Evolutionary conservation across 345 rosid species (phyloP).

Genomic region (Gossypium stocksii): DNA sequence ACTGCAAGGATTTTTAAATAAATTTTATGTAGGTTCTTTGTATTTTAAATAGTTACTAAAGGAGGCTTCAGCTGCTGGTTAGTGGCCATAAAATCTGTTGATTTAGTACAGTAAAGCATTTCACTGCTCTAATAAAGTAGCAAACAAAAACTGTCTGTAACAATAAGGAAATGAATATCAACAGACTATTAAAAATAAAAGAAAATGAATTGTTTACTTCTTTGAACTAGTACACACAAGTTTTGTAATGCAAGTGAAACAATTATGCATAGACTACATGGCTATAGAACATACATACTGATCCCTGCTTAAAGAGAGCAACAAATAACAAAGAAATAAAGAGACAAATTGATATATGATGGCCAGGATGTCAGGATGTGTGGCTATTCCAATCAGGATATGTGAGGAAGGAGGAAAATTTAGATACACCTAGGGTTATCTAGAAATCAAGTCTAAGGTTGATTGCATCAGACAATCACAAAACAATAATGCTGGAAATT

Average conservation of each 20-base stretch:
- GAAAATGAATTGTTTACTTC: not conserved
- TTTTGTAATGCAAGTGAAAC: not conserved
- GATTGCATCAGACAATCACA: not conserved
- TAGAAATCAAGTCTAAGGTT: not conserved
- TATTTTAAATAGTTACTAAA: not conserved
- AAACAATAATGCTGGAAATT: not conserved
- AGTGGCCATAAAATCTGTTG: not conserved
- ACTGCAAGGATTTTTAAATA: not conserved
- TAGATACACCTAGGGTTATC: not conserved
- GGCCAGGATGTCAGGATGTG: not conserved
- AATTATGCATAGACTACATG: not conserved
- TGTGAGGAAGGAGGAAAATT: not conserved
- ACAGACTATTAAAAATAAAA: not conserved
- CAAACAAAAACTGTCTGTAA: not conserved
- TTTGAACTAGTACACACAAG: not conserved
- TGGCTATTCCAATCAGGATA: not conserved
- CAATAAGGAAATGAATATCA: not conserved
- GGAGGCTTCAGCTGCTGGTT: not conserved
- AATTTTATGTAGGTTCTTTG: not conserved
- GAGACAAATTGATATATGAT: not conserved
- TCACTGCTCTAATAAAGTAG: not conserved
- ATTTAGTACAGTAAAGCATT: not conserved
- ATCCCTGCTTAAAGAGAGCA: not conserved
- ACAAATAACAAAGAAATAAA: not conserved
- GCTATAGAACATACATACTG: not conserved